Percentiles rank a stretch among this genome's conserved stretches.
Conservation (phyloP, 1,139 yeast species). For the Geotrichum candidum region DNA sequence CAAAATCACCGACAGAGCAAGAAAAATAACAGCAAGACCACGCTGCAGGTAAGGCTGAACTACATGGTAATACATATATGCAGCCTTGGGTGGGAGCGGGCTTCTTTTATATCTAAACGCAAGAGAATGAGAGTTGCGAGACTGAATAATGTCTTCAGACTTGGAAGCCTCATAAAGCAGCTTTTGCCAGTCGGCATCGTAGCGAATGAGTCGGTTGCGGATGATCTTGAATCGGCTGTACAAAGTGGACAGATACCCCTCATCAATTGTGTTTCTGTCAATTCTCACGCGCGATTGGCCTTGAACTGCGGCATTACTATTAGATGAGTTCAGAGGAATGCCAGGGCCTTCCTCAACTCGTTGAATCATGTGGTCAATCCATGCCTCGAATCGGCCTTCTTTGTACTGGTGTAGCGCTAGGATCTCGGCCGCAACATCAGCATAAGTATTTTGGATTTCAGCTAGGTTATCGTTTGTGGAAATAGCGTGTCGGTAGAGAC, state of each 20-base stretch:
- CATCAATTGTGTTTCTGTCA: conserved; percentile 28
- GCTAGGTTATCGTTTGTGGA: conserved; percentile 54
- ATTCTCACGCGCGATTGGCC: conserved; percentile 24
- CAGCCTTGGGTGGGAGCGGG: conserved; percentile 36
- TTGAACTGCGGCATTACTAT: conserved; percentile 16
- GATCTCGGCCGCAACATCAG: conserved; percentile 63
- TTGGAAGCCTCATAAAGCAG: conserved; percentile 37
- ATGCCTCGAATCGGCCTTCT: conserved; percentile 35
- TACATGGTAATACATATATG: conserved; percentile 39
- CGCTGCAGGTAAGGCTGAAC: conserved; percentile 46
- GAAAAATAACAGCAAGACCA: conserved; percentile 38
- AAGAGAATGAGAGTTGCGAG: conserved; percentile 20
- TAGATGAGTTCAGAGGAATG: conserved; percentile 14
- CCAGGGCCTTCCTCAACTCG: conserved; percentile 27
- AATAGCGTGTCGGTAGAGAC: conserved; percentile 53
- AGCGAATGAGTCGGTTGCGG: conserved; percentile 30
- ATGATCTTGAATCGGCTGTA: conserved; percentile 26
- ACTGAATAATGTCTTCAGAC: conserved; percentile 32
- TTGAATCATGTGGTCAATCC: conserved; percentile 36
- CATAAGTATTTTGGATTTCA: conserved; percentile 57
- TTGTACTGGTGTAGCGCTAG: conserved; percentile 40
- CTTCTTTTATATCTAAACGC: conserved; percentile 31
- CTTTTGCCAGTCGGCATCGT: conserved; percentile 39
- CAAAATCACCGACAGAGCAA: conserved; percentile 47
- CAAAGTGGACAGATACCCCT: conserved; percentile 27